Evolutionary conservation across 2,329 filamentous ascomycete species (phyloP).

Genomic region (Chaetomiaceae sp.): DNA sequence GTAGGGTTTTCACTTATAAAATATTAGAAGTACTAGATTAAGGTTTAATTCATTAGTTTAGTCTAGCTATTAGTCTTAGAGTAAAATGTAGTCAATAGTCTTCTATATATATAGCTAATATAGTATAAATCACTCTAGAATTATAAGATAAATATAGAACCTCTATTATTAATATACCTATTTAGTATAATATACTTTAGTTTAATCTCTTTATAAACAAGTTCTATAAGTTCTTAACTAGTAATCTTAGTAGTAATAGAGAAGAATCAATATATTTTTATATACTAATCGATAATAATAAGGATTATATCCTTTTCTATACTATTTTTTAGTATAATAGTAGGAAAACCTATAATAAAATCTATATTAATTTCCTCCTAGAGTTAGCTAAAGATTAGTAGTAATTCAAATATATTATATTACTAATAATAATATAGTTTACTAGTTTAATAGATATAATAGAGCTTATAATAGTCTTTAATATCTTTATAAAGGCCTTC

Average conservation of each 20-base stretch:
- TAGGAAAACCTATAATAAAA: background rate
- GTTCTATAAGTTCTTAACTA: background rate
- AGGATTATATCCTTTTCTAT: background rate
- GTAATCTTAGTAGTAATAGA: background rate
- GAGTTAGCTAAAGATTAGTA: background rate
- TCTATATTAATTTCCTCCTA: slow-evolving; percentile 1
- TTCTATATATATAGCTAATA: background rate
- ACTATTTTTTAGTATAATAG: background rate
- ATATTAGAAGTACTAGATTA: background rate
- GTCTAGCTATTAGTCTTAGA: background rate
- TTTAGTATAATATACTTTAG: background rate
- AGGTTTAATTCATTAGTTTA: background rate
- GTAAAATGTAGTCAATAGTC: background rate
- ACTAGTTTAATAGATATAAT: background rate
- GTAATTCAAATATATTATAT: background rate
- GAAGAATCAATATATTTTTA: slow-evolving; percentile 2
- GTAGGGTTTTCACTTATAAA: background rate
- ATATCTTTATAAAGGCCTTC: background rate
- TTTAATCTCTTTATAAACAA: background rate
- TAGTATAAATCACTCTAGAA: slow-evolving; percentile 1
- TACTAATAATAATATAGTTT: background rate
- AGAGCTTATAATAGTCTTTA: background rate
- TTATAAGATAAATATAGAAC: background rate
- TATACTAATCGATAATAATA: background rate
- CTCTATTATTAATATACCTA: background rate